Evolutionary conservation across 176 grass and related monocot genomes (phyloP), one percentile per base, ranked within the genome.

Genomic region (Raddia distichophylla): DNA sequence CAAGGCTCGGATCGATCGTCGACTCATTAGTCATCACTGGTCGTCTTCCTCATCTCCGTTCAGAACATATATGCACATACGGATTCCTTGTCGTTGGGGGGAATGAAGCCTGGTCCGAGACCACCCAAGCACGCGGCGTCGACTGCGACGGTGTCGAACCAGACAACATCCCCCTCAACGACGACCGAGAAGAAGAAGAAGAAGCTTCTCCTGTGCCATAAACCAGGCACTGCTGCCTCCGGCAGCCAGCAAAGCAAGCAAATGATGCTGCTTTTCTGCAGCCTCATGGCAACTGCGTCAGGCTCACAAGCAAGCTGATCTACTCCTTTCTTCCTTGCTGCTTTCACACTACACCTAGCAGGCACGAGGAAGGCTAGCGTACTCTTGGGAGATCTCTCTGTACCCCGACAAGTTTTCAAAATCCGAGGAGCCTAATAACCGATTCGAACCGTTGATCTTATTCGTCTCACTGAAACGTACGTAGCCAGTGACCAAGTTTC

Each of bases 21-120:
- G 27, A 27, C 27, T 27, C 27, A 27, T 27, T 27, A 27, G 27
- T 27, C 27, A 27, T 27, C 27, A 27, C 27, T 27, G 27, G 27
- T 27, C 27, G 48, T 77, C 82, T 77, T 64, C 47, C 60, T 13
- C 37, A 33, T 40, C 11, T 49, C 50, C 70, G 15, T 12, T n/a
- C 37, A 34, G 27, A 27, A 27, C 27, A 27, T 27, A 27, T 27
- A 27, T 27, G 27, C 37, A 5, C 4, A 40, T 5, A 40, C 2
- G 37, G 37, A 40, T 3, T 40, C 37, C 3, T 40, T 40, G 37
- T 61, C 68, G 93, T 88, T 95, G 85, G 80, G 93, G 90, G 93
- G 93, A 90, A 95, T 95, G 93, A 95, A 95, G 93, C 93, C 90
- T 95, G 90, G 93, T 95, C 93, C 90, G 93, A 92, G 75, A 89